phyloP scores from a whole-genome alignment of 352 stramenopile species.

The Thraustochytrium sp. region DNA sequence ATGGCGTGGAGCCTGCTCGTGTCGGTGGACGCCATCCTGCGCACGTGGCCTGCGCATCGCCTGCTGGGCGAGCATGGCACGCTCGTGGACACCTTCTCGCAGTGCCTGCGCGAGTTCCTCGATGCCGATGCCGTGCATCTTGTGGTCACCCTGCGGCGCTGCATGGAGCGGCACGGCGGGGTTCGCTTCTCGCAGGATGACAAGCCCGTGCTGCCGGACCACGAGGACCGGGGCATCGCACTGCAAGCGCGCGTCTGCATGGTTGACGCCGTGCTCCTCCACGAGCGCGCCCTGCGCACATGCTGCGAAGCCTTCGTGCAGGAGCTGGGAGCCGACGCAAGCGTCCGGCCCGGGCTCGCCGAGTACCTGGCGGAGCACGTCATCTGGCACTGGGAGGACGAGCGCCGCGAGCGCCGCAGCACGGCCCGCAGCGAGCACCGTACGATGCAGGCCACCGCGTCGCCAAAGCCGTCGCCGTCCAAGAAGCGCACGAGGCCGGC shows the following conservation, averaged over 20 bases:
- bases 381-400: not conserved
- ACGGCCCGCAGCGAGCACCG: not conserved
- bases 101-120: constrained; percentile 13
- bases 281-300: not conserved
- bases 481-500: no score
- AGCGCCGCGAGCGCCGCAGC: not conserved
- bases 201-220: not conserved
- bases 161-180: not conserved
- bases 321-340: not conserved
- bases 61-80: not conserved
- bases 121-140: constrained; percentile 1
- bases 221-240: not conserved
- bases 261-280: not conserved
- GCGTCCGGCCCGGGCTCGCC: not conserved
- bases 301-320: not conserved
- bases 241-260: constrained; percentile 2
- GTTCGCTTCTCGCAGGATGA: not conserved
- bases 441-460: not conserved
- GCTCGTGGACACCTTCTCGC: not conserved
- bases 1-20: constrained; percentile 11
- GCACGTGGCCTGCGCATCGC: not conserved
- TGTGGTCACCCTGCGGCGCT: not conserved
- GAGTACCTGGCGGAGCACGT: constrained; percentile 9
- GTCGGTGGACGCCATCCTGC: not conserved
- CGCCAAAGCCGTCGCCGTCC: no score